Conservation (phyloP, 106 monocot species). For the Agapanthus africanus region DNA sequence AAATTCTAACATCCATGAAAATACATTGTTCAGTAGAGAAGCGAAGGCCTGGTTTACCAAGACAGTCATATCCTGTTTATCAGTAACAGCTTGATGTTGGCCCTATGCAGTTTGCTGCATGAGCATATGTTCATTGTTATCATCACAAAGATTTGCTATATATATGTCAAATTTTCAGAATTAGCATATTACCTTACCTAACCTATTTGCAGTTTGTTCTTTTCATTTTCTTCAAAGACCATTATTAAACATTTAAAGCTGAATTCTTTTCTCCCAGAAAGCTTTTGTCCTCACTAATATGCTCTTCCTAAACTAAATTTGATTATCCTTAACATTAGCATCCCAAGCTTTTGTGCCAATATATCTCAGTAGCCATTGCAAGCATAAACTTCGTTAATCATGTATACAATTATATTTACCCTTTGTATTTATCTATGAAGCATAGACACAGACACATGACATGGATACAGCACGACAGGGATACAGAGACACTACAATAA, state of each 20-base stretch:
- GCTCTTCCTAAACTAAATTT: neutral
- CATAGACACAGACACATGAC: no score
- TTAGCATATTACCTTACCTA: neutral
- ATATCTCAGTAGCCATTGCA: no score
- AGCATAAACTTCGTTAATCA: constrained; percentile 2
- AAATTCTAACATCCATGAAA: neutral
- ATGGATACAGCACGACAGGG: no score
- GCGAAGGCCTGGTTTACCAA: neutral
- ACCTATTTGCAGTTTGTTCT: neutral
- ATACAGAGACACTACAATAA: no score
- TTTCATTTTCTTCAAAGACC: neutral
- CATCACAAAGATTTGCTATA: neutral
- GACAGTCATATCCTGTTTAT: neutral
- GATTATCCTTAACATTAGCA: neutral
- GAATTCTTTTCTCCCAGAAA: neutral
- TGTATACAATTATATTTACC: neutral
- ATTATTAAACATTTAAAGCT: neutral
- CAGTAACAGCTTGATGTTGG: neutral
- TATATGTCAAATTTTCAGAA: neutral
- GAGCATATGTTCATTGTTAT: neutral
- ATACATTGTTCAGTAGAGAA: neutral
- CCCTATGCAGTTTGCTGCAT: neutral
- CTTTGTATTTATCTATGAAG: no score
- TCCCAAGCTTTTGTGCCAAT: neutral
- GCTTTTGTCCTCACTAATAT: neutral